Evolutionary conservation across 2,329 filamentous ascomycete species (phyloP), one percentile per base, ranked within the genome.

Genomic region (Tolypocladium guangdongense): DNA sequence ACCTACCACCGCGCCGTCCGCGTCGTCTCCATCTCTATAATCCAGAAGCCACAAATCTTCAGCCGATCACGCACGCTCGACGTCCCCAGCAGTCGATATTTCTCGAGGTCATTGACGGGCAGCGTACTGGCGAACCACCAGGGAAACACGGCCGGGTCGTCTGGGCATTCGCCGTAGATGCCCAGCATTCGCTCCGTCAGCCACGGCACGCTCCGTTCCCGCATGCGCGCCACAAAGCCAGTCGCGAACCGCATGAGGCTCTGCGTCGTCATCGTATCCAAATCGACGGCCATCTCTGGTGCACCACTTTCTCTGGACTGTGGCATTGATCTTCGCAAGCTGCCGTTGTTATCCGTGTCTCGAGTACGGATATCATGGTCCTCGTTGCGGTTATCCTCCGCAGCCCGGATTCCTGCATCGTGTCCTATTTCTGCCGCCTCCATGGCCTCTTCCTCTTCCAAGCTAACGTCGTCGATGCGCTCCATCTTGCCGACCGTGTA

Each of bases 61-160:
- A 96, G 69, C 54, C 91, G 76, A 63, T 90, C 83, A 55, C 91
- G 77, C 5, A 95, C 89, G 59, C 87, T 92, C 3, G 77, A 84
- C 6, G 86, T 87, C 14, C 76, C 76, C 16, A 96, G 71, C 22
- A 96, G 71, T 14, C 79, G 76, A 60, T 95, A 95, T 65, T 92
- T 95, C 62, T 93, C 86, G 32, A 82, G 73, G 30, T 93, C 87
- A 16, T 80, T 78, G 38, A 93, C 83, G 0, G 90, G 90, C 14
- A 95, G 69, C 22, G 93, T 83, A 63, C 83, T 88, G 11, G 87
- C 90, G 59, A 96, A 86, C 91, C 91, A 96, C 78, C 90, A 96
- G 0, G 90, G 88, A 59, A 96, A 93, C 1, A 82, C 67, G 3
- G 84, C 84, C 1, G 89, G 84, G 62, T 95, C 88, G 18, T 80